Evolutionary conservation across 768 basidiomycete species (phyloP), one percentile per base, ranked within the genome.

Genomic region (Cystobasidium tubakii): DNA sequence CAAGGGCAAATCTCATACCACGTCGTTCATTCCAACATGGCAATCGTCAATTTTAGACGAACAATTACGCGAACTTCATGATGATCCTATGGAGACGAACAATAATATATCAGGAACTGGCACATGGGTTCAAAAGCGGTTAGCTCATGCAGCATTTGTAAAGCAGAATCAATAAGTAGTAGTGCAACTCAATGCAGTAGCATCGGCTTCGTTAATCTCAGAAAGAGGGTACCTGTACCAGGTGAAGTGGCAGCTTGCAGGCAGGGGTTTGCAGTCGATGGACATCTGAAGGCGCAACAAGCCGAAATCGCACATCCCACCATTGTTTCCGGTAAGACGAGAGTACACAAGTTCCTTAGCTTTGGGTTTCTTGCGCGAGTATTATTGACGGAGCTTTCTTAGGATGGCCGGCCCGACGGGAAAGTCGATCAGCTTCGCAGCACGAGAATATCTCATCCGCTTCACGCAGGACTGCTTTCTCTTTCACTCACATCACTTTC

Each of bases 21-120:
- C 2, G 9, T 71, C 69, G 15, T 71, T 71, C 69, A 71, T 31
- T 9, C 69, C 69, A n/a, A 31, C 69, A 10, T 71, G 69, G 69
- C 27, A 31, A 39, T 29, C 23, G 2, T 55, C 33, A 34, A 3
- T 54, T 33, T 31, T 71, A 2, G 69, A 71, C 29, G 54, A 60
- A 36, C 46, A 71, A 23, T 44, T 71, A 23, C 29, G 27, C 50
- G 15, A 71, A 43, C 12, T 55, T 12, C 54, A 62, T 19, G 23
- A 39, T 13, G 54, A 71, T 60, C 55, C 55, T 6, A 34, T 13
- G 33, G 53, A 15, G 29, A 25, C 19, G 42, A 31, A 55, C 31
- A 27, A 23, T 27, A 23, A 36, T 33, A 29, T 33, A 12, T 27
- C 55, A 27, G 69, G 69, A 4, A 46, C 33, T 3, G 69, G 69